These are phyloP conservation scores for Exidia glandulosa DNA, from an alignment of 768 basidiomycete species.

Conservation along the genomic window DNA sequence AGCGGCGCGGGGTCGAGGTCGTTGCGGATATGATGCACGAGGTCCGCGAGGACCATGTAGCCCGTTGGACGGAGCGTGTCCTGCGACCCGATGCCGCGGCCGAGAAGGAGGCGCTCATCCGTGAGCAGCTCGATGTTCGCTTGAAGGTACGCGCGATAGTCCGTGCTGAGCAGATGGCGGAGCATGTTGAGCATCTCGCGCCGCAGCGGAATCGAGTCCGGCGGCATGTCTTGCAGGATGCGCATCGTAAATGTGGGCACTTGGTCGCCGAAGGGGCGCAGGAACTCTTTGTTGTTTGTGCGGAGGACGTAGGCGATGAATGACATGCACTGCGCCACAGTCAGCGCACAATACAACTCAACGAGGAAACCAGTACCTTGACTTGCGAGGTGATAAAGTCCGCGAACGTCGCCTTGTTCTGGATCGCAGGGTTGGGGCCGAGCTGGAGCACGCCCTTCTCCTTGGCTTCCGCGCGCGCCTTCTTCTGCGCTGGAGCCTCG, in stretches of 20 bases:
- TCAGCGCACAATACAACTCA: neutral
- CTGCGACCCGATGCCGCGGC: constrained; percentile 69
- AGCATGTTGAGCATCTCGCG: constrained; percentile 88
- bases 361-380: constrained; percentile 42
- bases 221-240: constrained; percentile 85
- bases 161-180: constrained; percentile 74
- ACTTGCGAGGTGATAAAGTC: constrained; percentile 86
- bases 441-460: constrained; percentile 75
- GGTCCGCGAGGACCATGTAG: constrained; percentile 83
- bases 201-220: constrained; percentile 53
- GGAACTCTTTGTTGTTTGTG: constrained; percentile 45
- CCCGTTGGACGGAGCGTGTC: constrained; percentile 65
- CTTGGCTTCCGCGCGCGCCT: constrained; percentile 65
- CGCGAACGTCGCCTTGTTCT: constrained; percentile 60
- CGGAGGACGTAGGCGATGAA: constrained; percentile 86
- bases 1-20: constrained; percentile 74
- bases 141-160: constrained; percentile 67
- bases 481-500: constrained; percentile 72
- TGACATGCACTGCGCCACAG: constrained; percentile 59
- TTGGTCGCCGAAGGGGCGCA: constrained; percentile 66
- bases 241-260: constrained; percentile 72
- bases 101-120: constrained; percentile 82
- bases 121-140: constrained; percentile 81
- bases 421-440: constrained; percentile 66
- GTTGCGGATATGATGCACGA: constrained; percentile 80